Conservation (phyloP, 2,329 filamentous ascomycete species). For the Hawksworthiomyces lignivorus region DNA sequence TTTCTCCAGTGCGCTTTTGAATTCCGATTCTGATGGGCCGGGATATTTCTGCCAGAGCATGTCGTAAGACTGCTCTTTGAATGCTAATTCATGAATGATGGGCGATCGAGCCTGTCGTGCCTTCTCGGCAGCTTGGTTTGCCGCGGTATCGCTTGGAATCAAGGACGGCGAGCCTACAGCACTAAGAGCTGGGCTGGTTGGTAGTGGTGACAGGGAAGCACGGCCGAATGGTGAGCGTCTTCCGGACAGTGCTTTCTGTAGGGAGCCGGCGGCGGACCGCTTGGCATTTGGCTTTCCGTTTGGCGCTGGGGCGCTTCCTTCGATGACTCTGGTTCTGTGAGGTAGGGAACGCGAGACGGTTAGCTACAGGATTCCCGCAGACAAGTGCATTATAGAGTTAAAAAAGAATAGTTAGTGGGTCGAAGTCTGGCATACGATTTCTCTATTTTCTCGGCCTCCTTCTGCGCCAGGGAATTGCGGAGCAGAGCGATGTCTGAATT, state of each 20-base stretch:
- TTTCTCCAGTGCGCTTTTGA: slow-evolving; percentile 48
- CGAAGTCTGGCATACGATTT: slow-evolving; percentile 36
- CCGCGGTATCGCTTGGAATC: slow-evolving; percentile 40
- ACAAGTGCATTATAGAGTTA: not conserved
- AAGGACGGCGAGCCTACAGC: slow-evolving; percentile 46
- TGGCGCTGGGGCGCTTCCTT: slow-evolving; percentile 18
- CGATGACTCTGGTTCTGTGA: slow-evolving; percentile 31
- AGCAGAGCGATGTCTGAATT: slow-evolving; percentile 45
- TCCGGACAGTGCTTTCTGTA: slow-evolving; percentile 15
- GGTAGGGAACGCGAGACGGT: slow-evolving; percentile 15
- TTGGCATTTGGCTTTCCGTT: slow-evolving; percentile 15
- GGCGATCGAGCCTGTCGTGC: slow-evolving; percentile 33
- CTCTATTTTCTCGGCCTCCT: slow-evolving; percentile 36
- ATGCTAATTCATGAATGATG: slow-evolving; percentile 55
- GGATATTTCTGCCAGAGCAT: slow-evolving; percentile 43
- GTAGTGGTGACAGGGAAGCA: slow-evolving; percentile 26
- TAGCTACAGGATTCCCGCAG: slow-evolving; percentile 12
- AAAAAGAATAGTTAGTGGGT: not conserved
- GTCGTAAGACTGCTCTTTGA: slow-evolving; percentile 41
- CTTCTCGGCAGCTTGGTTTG: slow-evolving; percentile 46
- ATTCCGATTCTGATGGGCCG: slow-evolving; percentile 42
- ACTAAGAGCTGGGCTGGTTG: slow-evolving; percentile 49
- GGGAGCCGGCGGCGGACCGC: slow-evolving; percentile 11
- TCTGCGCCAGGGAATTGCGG: slow-evolving; percentile 35
- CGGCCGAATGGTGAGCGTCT: slow-evolving; percentile 15